Base-by-base conservation (phyloP, 2,329 filamentous ascomycete species). In the Aspergillus piperis region DNA sequence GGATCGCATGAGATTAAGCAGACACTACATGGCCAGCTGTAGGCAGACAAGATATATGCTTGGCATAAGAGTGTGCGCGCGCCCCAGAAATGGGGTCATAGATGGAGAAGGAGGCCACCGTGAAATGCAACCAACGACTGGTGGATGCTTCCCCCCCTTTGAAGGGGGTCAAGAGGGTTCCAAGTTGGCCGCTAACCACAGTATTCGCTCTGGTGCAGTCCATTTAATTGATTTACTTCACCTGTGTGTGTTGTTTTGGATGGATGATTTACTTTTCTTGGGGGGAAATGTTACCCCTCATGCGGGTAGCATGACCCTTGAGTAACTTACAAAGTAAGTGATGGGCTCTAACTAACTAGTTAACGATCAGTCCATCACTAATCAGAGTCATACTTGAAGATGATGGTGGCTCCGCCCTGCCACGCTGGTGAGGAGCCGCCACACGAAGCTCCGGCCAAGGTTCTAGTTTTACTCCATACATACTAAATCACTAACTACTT, bases 21-120 rank as follows among this genome's bases (percentile, higher is more conserved):
- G 41, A 21, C 41, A 17, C 17, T 19, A 44, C 41, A 44, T 21
- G 41, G 41, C 17, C 25, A 11, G 23, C 25, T 6, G 47, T 50
- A 50, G 47, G 47, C 47, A 50, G 47, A 50, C 47, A 32, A 32
- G 47, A 50, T 50, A 32, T 15, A 50, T 50, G 47, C 47, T 50
- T 50, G 47, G 47, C 47, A 50, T 27, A 13, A 49, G 13, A 49
- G 13, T 17, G 13, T 30, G 44, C 10, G 17, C 23, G 44, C 10
- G 8, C 23, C 8, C 23, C 23, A 25, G 25, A 17, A 17, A 42
- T 17, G 15, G 39, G 39, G 15, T 19, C 39, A 42, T 15, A 27
- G 19, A 21, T 23, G 19, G 21, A 44, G 27, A 30, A 30, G 11
- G 41, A 36, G 32, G 32, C 32, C 19, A 27, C 44, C 39, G 7